Percentiles rank a stretch among this genome's conserved stretches.
Conservation (phyloP, 2,329 filamentous ascomycete genomes). For the Aspergillus pseudoglaucus region DNA sequence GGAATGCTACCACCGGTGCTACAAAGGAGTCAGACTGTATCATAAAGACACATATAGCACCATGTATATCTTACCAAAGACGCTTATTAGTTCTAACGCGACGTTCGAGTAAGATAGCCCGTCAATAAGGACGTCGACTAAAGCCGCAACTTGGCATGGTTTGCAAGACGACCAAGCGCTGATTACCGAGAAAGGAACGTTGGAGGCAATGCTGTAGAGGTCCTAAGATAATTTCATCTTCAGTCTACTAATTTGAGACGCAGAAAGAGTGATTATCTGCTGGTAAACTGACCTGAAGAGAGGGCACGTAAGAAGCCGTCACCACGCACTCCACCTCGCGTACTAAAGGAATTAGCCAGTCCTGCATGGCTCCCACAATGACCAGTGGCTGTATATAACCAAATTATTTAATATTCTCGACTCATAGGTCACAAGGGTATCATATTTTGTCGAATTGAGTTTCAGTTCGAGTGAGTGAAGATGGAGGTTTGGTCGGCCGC, state of each 20-base stretch:
- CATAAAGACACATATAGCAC: neutral
- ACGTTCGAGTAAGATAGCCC: slow-evolving; percentile 47
- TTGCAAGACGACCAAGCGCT: slow-evolving; percentile 43
- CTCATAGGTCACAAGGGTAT: neutral
- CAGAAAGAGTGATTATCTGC: neutral
- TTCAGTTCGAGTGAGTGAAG: neutral
- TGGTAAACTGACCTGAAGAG: slow-evolving; percentile 38
- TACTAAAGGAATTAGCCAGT: slow-evolving; percentile 20
- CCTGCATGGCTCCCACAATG: slow-evolving; percentile 17
- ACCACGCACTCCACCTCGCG: slow-evolving; percentile 43
- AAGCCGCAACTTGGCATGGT: slow-evolving; percentile 42
- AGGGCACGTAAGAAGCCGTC: slow-evolving; percentile 45
- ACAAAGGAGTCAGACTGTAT: neutral
- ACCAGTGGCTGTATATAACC: neutral
- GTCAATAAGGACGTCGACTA: slow-evolving; percentile 43
- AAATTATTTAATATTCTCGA: neutral
- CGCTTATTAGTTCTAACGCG: slow-evolving; percentile 44
- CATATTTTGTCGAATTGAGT: neutral
- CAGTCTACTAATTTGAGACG: neutral
- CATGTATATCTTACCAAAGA: slow-evolving; percentile 37
- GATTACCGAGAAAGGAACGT: slow-evolving; percentile 30
- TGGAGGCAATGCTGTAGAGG: slow-evolving; percentile 21
- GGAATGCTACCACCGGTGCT: slow-evolving; percentile 25
- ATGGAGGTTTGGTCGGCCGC: slow-evolving; percentile 1
- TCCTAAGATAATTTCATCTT: slow-evolving; percentile 15